phyloP scores from a whole-genome alignment of 768 basidiomycete genomes.

The Rubroboletus pulcherrimus region DNA sequence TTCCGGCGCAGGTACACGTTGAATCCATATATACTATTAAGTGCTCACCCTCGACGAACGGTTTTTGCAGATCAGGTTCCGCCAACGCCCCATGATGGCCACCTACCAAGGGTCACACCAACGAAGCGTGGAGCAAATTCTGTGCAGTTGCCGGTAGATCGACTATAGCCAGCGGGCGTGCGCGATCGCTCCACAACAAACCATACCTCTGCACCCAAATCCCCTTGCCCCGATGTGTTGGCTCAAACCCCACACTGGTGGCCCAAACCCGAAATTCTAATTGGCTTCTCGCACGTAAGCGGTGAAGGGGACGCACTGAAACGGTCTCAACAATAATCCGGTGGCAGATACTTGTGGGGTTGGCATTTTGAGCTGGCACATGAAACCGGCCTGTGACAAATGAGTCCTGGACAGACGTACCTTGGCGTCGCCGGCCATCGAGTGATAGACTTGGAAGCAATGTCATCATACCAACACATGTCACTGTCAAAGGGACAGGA shows the following conservation, averaged over 20 bases:
- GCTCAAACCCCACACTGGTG: not conserved
- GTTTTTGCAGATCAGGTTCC: slow-evolving; percentile 12
- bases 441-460: not conserved
- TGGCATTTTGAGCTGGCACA: not conserved
- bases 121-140: not conserved
- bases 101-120: not conserved
- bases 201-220: not conserved
- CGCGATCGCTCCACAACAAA: slow-evolving; percentile 13
- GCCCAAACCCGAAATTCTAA: not conserved
- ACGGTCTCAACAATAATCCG: not conserved
- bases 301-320: not conserved
- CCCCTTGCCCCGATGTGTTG: not conserved
- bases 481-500: not conserved
- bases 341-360: not conserved
- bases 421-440: not conserved
- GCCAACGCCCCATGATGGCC: not conserved
- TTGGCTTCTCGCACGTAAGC: not conserved
- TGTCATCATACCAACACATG: not conserved
- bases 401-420: not conserved
- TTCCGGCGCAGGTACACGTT: not conserved
- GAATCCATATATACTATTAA: slow-evolving; percentile 4
- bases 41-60: not conserved
- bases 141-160: not conserved
- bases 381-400: not conserved
- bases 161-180: not conserved